Percentiles rank a stretch among this genome's conserved stretches.
Conservation (phyloP, 1,284 basidiomycete genomes). For the Bjerkandera adusta region DNA sequence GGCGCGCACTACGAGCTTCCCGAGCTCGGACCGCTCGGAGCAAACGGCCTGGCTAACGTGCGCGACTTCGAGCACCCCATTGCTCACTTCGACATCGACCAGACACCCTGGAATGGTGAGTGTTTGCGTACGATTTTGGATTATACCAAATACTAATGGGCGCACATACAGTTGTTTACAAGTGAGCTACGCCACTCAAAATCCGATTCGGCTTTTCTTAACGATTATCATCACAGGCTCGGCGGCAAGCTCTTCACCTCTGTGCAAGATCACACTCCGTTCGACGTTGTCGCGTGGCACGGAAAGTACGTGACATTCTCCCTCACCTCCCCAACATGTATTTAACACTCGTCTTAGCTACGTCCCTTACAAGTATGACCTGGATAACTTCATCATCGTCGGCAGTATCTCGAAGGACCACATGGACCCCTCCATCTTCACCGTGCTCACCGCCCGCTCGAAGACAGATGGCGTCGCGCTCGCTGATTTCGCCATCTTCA, state of each 20-base stretch:
- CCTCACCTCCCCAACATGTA: neutral
- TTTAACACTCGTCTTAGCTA: constrained; percentile 42
- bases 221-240: constrained; percentile 36
- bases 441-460: constrained; percentile 61
- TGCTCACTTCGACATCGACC: constrained; percentile 59
- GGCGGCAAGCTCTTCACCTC: constrained; percentile 55
- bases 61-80: constrained; percentile 62
- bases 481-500: constrained; percentile 62
- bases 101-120: constrained; percentile 52
- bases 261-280: constrained; percentile 64
- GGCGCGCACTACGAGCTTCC: constrained; percentile 62
- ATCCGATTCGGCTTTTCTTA: constrained; percentile 55
- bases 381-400: constrained; percentile 64
- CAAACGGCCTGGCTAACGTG: constrained; percentile 54
- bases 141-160: constrained; percentile 7
- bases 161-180: constrained; percentile 44
- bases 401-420: constrained; percentile 67
- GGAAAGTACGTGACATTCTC: constrained; percentile 48
- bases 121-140: constrained; percentile 2
- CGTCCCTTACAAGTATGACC: constrained; percentile 69
- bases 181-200: constrained; percentile 41
- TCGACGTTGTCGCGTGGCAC: constrained; percentile 73
- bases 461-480: constrained; percentile 56
- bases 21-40: constrained; percentile 62
- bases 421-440: constrained; percentile 64